Base-by-base conservation (phyloP, 345 rosid genomes). In the Eucalyptus melliodora region DNA sequence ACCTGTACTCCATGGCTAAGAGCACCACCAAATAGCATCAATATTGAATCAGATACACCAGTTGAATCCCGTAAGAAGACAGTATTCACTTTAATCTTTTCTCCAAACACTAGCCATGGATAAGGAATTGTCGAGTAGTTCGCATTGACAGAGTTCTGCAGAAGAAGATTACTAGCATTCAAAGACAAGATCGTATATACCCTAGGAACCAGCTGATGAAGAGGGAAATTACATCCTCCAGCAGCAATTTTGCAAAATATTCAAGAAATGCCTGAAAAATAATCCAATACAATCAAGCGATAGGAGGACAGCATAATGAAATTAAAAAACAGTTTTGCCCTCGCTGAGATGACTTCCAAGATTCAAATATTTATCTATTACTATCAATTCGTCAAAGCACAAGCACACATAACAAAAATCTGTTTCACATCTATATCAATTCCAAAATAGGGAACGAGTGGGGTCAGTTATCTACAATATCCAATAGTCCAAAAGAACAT, bases 71-170 rank as follows among this genome's bases (percentile, higher is more conserved):
- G 96, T 86, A 98, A 91, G 93, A 98, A 95, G 89, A 98, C 99
- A 1, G 99, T 91, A 92, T 97, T 97, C 89, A 98, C 99, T 91
- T 96, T 98, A 49, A 98, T 95, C 94, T 98, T 98, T 91, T 97
- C 99, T 77, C 98, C 99, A 94, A 98, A 98, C 89, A 98, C 97
- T 89, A 98, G 93, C 99, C 99, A 97, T 53, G 99, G 99, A 89
- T 95, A 96, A 19, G 99, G 97, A 89, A 98, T 96, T 13, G 97
- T 96, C 81, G 93, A 97, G 92, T 94, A 95, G 37, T 97, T 94
- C 16, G 99, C 95, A 94, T 98, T 98, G 87, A 97, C 99, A 92
- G 99, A 98, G 93, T 98, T 98, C 99, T 97, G 95, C 87, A 91
- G 62, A 91, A 93, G 59, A 93, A 91, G 23, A 69, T 21, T 11